Evolutionary conservation across 352 stramenopile species (phyloP).

Genomic region (Elongisporangium anandrum): DNA sequence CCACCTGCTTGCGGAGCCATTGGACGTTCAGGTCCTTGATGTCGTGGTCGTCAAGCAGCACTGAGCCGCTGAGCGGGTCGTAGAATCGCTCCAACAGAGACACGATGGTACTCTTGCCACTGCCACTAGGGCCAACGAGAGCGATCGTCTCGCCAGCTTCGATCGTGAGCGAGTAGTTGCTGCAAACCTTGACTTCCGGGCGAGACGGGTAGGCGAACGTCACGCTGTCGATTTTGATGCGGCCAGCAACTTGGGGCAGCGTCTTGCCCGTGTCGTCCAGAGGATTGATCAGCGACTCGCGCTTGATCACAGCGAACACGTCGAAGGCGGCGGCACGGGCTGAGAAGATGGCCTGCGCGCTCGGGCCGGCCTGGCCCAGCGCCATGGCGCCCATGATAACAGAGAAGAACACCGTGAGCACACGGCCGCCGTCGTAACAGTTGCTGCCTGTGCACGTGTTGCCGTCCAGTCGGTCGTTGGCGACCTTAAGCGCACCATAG

Average conservation of each 20-base stretch:
- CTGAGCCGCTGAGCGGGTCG: constrained; percentile 56
- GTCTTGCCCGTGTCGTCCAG: constrained; percentile 29
- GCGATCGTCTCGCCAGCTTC: constrained; percentile 62
- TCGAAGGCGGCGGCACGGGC: constrained; percentile 53
- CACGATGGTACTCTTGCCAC: constrained; percentile 90
- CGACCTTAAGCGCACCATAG: constrained; percentile 66
- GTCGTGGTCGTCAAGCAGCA: constrained; percentile 39
- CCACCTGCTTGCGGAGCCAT: constrained; percentile 74
- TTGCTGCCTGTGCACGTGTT: constrained; percentile 24
- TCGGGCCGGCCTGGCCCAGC: constrained; percentile 60
- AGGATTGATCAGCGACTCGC: constrained; percentile 49
- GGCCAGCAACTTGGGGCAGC: constrained; percentile 26
- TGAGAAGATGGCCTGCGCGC: constrained; percentile 48
- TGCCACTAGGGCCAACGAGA: constrained; percentile 45
- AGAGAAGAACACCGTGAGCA: constrained; percentile 69
- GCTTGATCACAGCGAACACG: constrained; percentile 67
- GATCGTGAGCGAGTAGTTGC: constrained; percentile 54
- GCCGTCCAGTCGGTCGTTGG: constrained; percentile 48
- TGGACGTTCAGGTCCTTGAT: constrained; percentile 74
- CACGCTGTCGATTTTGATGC: constrained; percentile 84
- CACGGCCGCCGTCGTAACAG: constrained; percentile 62
- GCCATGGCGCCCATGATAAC: constrained; percentile 73
- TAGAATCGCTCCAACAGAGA: constrained; percentile 94
- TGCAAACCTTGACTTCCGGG: constrained; percentile 51
- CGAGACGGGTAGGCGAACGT: constrained; percentile 62